Conservation (phyloP, 768 basidiomycete species). For the Symmetrospora coprosmae region DNA sequence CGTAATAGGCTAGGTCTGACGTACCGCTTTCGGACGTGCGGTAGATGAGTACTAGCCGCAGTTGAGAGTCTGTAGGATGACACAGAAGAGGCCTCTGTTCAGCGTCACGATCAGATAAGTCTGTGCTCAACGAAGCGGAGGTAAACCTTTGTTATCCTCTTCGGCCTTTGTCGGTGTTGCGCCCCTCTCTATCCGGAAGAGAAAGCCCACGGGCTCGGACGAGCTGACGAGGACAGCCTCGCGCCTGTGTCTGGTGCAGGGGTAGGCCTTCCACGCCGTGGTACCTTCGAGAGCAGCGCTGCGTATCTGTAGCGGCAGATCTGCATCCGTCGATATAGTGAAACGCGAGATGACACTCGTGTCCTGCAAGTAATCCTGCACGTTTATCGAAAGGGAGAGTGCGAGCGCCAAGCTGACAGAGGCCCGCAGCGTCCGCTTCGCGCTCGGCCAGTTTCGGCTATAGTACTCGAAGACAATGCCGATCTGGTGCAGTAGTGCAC, state of each 20-base stretch:
- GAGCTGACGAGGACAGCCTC: background rate
- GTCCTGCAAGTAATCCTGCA: constrained; percentile 89
- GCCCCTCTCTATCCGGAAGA: background rate
- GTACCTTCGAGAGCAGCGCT: background rate
- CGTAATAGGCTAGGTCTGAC: too few relatives aligned
- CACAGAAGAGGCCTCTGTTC: too few relatives aligned
- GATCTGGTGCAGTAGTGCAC: too few relatives aligned
- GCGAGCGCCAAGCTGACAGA: constrained; percentile 51
- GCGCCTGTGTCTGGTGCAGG: background rate
- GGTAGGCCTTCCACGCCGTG: background rate
- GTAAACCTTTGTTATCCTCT: too few relatives aligned
- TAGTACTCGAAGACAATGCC: constrained; percentile 54
- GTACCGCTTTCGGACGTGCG: background rate
- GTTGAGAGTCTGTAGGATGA: background rate
- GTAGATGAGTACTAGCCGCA: background rate
- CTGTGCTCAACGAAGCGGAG: too few relatives aligned
- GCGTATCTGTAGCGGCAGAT: background rate
- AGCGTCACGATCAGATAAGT: too few relatives aligned
- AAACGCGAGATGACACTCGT: constrained; percentile 9
- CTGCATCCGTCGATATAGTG: background rate
- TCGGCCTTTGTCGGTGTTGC: background rate
- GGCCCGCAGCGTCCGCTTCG: constrained; percentile 47
- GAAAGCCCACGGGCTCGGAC: background rate
- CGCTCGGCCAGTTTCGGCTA: constrained; percentile 45
- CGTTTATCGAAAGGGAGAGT: constrained; percentile 77